Conservation (phyloP, 129 eudicot species). For the Chrysanthemum lavandulifolium region DNA sequence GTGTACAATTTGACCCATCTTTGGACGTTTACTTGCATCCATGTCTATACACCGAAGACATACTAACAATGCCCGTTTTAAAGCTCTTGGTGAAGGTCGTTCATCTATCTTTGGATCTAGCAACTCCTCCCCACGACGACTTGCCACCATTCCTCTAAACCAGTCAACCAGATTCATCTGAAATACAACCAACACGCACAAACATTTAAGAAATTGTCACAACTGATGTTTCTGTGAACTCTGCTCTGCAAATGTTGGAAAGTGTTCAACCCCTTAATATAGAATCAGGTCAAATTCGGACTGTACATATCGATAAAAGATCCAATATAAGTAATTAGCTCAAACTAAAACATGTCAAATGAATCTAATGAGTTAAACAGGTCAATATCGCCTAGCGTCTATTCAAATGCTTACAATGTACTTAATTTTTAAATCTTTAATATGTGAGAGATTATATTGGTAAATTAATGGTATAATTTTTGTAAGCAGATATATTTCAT, state of each 20-base stretch:
- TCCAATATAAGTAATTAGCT: not conserved
- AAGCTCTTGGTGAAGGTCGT: slow-evolving; percentile 77
- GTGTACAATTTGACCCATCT: slow-evolving; percentile 89
- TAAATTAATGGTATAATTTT: too few relatives aligned
- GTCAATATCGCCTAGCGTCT: too few relatives aligned
- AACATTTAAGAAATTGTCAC: not conserved
- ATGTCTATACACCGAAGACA: slow-evolving; percentile 93
- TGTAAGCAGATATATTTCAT: too few relatives aligned
- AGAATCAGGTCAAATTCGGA: not conserved
- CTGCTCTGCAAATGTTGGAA: not conserved
- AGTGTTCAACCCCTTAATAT: not conserved
- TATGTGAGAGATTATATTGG: too few relatives aligned
- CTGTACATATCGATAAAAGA: not conserved
- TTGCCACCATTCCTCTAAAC: slow-evolving; percentile 89
- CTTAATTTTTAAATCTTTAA: too few relatives aligned
- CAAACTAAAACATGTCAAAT: not conserved
- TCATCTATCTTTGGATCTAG: slow-evolving; percentile 58
- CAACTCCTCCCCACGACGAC: slow-evolving; percentile 75
- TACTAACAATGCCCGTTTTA: slow-evolving; percentile 72
- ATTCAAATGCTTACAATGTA: too few relatives aligned
- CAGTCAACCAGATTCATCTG: slow-evolving; percentile 97
- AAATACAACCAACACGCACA: slow-evolving; percentile 20
- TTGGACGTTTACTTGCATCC: slow-evolving; percentile 83
- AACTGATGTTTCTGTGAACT: not conserved
- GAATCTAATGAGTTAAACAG: not conserved